phyloP scores from a whole-genome alignment of 768 basidiomycete genomes.

The Kondoa malvinella region DNA sequence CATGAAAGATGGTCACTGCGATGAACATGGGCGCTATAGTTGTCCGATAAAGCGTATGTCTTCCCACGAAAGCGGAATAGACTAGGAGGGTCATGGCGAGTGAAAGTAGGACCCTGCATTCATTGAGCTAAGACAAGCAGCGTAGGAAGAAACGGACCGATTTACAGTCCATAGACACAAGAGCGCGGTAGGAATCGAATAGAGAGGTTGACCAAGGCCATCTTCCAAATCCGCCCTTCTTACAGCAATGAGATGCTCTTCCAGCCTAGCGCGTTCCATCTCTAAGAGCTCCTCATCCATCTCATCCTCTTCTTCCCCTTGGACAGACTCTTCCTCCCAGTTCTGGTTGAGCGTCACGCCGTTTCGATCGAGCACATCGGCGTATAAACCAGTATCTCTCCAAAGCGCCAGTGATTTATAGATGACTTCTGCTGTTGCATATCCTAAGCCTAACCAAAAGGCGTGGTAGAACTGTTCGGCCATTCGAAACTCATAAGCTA shows the following conservation, averaged over 20 bases:
- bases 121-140: not conserved
- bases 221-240: not conserved
- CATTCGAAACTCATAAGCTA: too few species aligned
- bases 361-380: not conserved
- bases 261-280: not conserved
- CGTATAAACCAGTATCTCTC: not conserved
- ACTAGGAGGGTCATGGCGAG: not conserved
- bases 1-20: not conserved
- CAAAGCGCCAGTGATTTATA: not conserved
- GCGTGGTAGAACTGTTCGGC: not conserved
- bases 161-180: not conserved
- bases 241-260: not conserved
- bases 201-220: not conserved
- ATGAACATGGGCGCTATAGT: not conserved
- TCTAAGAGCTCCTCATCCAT: not conserved
- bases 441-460: not conserved
- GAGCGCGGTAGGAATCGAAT: not conserved
- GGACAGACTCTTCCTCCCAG: not conserved
- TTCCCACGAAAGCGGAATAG: not conserved
- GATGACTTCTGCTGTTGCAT: not conserved
- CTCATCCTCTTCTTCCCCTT: not conserved
- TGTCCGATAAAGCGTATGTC: not conserved
- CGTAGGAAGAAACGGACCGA: not conserved
- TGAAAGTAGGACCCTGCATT: not conserved
- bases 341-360: not conserved